Evolutionary conservation across 2,329 filamentous ascomycete genomes (phyloP).

Genomic region (Raffaelea arxii): DNA sequence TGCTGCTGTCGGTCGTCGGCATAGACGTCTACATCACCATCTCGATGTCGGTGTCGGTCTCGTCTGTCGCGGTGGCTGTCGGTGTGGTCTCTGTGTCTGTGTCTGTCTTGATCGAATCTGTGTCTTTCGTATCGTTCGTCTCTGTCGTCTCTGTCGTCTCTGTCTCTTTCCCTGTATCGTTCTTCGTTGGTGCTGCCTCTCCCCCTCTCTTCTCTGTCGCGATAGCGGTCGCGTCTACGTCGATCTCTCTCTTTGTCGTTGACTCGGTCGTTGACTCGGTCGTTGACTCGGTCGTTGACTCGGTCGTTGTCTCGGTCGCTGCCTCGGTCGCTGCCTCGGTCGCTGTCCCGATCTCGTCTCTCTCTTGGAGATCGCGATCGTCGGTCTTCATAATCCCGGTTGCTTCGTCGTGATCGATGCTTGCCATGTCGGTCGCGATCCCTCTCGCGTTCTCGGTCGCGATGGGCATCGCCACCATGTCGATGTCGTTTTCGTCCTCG

Average conservation of each 20-base stretch:
- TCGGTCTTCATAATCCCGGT: background rate
- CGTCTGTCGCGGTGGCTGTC: background rate
- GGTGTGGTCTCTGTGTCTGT: background rate
- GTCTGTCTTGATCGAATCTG: too few relatives aligned
- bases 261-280: background rate
- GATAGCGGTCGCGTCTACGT: background rate
- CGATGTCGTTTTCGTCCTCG: constrained; percentile 1
- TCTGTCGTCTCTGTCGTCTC: background rate
- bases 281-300: background rate
- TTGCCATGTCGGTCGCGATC: background rate
- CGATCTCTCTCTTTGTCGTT: background rate
- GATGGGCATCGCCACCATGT: too few relatives aligned
- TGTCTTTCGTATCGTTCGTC: background rate
- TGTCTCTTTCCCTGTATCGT: background rate
- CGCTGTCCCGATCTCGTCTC: background rate
- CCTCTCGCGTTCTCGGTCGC: background rate
- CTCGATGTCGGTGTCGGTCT: background rate
- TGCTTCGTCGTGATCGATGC: background rate
- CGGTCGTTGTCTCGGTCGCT: too few relatives aligned
- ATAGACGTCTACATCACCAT: background rate
- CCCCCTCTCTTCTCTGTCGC: background rate
- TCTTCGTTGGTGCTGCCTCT: background rate
- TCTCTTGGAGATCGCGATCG: background rate
- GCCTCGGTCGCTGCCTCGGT: too few relatives aligned
- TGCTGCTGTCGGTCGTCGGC: too few relatives aligned